Evolutionary conservation across 73 alveolate species (phyloP).

Genomic region (Paramecium biaurelia): DNA sequence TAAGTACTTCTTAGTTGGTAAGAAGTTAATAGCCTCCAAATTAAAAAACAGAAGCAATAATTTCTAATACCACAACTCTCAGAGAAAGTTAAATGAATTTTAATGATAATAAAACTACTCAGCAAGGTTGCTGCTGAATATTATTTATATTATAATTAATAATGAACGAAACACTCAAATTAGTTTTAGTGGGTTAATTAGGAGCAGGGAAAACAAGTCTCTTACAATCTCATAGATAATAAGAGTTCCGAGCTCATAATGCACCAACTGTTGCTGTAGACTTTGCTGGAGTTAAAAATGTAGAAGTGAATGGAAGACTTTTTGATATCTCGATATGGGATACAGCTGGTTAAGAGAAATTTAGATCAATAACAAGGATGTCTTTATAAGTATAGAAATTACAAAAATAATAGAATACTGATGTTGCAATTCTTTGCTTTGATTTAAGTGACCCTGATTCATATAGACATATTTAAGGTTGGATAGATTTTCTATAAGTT

Average conservation of each 20-base stretch:
- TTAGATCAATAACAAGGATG: not conserved
- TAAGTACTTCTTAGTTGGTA: not conserved
- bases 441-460: conserved; percentile 37
- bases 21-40: not conserved
- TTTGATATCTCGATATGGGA: conserved; percentile 26
- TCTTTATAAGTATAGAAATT: not conserved
- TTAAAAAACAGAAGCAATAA: not conserved
- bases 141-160: not conserved
- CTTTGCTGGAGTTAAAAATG: not conserved
- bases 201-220: conserved; percentile 37
- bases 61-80: not conserved
- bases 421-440: conserved; percentile 6
- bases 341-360: conserved; percentile 45
- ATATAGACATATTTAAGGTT: not conserved
- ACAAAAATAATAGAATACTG: not conserved
- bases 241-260: not conserved
- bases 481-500: not conserved
- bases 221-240: not conserved
- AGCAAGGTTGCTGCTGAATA: not conserved
- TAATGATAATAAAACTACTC: not conserved
- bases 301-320: not conserved
- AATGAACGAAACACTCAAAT: not conserved
- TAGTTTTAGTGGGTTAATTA: not conserved
- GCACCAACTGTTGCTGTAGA: not conserved
- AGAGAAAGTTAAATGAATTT: not conserved